These are phyloP conservation scores for Penicillium egyptiacum DNA, from an alignment of 495 filamentous ascomycete genomes.

Conservation along the genomic window DNA sequence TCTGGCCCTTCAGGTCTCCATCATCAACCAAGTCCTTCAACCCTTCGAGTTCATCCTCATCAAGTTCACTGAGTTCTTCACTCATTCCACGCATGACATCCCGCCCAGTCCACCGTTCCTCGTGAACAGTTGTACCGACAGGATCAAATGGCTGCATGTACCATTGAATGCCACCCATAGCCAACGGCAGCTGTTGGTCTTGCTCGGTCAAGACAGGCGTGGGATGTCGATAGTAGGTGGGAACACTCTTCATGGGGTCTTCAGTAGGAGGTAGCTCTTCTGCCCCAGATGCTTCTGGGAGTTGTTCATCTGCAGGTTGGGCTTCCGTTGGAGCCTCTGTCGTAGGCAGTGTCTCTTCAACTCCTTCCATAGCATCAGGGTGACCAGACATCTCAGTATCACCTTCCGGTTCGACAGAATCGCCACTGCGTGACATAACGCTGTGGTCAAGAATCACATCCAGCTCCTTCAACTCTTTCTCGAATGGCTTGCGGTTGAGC, in stretches of 20 bases:
- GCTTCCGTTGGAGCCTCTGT: slow-evolving; percentile 5
- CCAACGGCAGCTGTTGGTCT: slow-evolving; percentile 56
- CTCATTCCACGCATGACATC: slow-evolving; percentile 76
- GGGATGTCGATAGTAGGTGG: slow-evolving; percentile 24
- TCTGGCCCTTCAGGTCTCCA: slow-evolving; percentile 28
- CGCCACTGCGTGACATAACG: slow-evolving; percentile 47
- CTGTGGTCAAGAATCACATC: slow-evolving; percentile 67
- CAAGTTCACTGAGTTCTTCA: slow-evolving; percentile 84
- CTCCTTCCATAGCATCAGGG: slow-evolving; percentile 23
- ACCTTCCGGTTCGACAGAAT: slow-evolving; percentile 31
- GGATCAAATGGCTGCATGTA: slow-evolving; percentile 83
- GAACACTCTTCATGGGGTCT: slow-evolving; percentile 15
- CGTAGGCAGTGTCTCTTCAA: slow-evolving; percentile 14
- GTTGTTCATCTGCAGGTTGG: slow-evolving; percentile 8
- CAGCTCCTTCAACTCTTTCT: slow-evolving; percentile 69
- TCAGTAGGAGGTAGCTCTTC: slow-evolving; percentile 18
- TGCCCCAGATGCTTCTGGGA: slow-evolving; percentile 8
- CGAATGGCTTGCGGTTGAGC: slow-evolving; percentile 64
- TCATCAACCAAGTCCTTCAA: slow-evolving; percentile 61
- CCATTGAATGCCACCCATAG: slow-evolving; percentile 80
- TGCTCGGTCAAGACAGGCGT: slow-evolving; percentile 36
- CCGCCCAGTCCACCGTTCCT: slow-evolving; percentile 75
- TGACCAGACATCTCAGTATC: slow-evolving; percentile 22
- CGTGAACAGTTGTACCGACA: slow-evolving; percentile 69
- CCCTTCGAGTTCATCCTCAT: slow-evolving; percentile 66